Evolutionary conservation across 2,329 filamentous ascomycete species (phyloP).

Genomic region (Graphilbum ipis-grandicollis): DNA sequence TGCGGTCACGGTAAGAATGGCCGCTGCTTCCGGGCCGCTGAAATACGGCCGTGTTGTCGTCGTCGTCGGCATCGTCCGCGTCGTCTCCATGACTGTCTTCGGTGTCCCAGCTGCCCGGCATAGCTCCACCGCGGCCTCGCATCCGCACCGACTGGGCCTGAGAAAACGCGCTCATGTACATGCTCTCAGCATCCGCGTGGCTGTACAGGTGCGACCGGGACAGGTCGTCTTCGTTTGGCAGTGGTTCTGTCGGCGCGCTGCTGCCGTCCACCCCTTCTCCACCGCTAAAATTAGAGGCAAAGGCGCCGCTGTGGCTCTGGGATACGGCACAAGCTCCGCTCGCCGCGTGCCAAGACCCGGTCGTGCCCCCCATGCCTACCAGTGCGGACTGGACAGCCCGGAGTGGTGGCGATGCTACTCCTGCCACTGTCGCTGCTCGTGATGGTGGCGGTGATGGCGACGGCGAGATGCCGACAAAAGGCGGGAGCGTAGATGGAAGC

Average conservation of each 20-base stretch:
- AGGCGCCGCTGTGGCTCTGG: conserved; percentile 11
- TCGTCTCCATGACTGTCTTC: conserved; percentile 11
- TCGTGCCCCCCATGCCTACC: conserved; percentile 13
- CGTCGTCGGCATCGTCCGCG: not conserved
- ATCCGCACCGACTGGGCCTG: conserved; percentile 19
- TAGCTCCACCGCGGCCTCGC: conserved; percentile 15
- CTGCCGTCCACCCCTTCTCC: too few species aligned
- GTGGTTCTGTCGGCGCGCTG: too few species aligned
- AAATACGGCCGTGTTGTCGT: not conserved
- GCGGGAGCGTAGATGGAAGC: conserved; percentile 10
- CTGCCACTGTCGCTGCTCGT: not conserved
- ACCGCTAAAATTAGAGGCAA: conserved; percentile 1
- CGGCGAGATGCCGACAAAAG: not conserved
- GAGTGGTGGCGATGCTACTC: too few species aligned
- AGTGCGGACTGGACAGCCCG: conserved; percentile 15
- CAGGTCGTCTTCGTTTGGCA: conserved; percentile 31
- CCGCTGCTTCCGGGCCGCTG: too few species aligned
- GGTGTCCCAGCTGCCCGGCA: conserved; percentile 36
- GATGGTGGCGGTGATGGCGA: not conserved
- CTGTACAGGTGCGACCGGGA: conserved; percentile 53
- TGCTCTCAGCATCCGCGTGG: conserved; percentile 67
- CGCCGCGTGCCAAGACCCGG: conserved; percentile 1
- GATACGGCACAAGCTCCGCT: too few species aligned
- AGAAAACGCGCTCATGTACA: conserved; percentile 67
- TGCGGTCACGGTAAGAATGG: too few species aligned